phyloP scores from a whole-genome alignment of 2,329 filamentous ascomycete species.

The Aspergillus texensis region DNA sequence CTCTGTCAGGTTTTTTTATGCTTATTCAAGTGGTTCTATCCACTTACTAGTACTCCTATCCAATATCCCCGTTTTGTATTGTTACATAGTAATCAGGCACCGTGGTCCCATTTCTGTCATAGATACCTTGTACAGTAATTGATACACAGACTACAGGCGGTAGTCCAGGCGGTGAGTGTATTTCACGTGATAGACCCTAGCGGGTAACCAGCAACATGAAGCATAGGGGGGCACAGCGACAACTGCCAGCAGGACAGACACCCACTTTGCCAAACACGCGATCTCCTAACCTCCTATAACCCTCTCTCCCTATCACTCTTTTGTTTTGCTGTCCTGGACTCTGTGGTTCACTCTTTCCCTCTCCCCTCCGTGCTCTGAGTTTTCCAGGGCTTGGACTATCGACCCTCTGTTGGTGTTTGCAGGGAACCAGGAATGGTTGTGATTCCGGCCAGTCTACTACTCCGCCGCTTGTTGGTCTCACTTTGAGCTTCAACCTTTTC shows the following conservation, averaged over 20 bases:
- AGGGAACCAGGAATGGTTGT: constrained; percentile 33
- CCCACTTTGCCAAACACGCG: constrained; percentile 29
- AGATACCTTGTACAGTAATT: constrained; percentile 11
- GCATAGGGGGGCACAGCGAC: constrained; percentile 32
- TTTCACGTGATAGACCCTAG: constrained; percentile 26
- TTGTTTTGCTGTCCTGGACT: constrained; percentile 5
- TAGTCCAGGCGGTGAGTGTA: constrained; percentile 18
- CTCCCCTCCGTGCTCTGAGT: constrained; percentile 3
- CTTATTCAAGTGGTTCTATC: neutral
- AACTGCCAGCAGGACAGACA: constrained; percentile 31
- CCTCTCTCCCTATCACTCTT: constrained; percentile 2
- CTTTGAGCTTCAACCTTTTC: constrained; percentile 30
- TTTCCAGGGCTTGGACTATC: neutral
- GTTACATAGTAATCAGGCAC: neutral
- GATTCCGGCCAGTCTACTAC: constrained; percentile 34
- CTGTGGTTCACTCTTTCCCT: neutral
- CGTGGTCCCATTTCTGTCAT: neutral
- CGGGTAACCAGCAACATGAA: constrained; percentile 25
- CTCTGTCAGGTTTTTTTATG: neutral
- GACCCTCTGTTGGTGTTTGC: constrained; percentile 10
- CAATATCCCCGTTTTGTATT: neutral
- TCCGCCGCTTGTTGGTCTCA: constrained; percentile 40
- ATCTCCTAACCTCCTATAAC: constrained; percentile 18
- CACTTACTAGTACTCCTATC: neutral
- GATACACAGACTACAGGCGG: constrained; percentile 17